A percentile compares a stretch with the other conserved stretches of the same genome.
phyloP scores from a whole-genome alignment of 257 asterid genomes.

The Vinca minor region DNA sequence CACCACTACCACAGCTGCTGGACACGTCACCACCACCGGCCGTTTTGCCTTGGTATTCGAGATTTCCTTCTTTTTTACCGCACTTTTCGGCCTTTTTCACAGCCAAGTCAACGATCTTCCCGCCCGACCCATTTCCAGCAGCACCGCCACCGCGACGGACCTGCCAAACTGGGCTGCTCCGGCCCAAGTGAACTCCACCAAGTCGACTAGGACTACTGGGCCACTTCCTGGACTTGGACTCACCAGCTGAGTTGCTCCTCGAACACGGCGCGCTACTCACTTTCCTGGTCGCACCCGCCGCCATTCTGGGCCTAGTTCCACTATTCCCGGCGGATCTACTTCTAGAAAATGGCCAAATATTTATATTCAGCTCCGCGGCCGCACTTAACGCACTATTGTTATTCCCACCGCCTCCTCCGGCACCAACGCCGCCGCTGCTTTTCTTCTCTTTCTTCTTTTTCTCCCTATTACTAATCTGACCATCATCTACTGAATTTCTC shows the following conservation, averaged over 20 bases:
- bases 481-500: too few species aligned
- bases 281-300: slow-evolving; percentile 39
- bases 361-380: slow-evolving; percentile 84
- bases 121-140: too few species aligned
- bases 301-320: slow-evolving; percentile 51
- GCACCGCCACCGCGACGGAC: slow-evolving; percentile 48
- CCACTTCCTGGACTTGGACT: slow-evolving; percentile 72
- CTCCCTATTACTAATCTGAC: slow-evolving; percentile 26
- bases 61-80: slow-evolving; percentile 17
- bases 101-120: slow-evolving; percentile 6
- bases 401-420: slow-evolving; percentile 12
- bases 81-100: slow-evolving; percentile 29
- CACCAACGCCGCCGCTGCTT: slow-evolving; percentile 18
- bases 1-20: too few species aligned
- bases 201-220: slow-evolving; percentile 72
- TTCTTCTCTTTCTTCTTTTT: slow-evolving; percentile 42
- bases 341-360: slow-evolving; percentile 86
- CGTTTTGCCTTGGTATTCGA: too few species aligned
- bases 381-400: slow-evolving; percentile 26
- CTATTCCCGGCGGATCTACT: slow-evolving; percentile 93
- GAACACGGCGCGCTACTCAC: slow-evolving; percentile 97
- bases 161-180: slow-evolving; percentile 84
- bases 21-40: slow-evolving; percentile 19
- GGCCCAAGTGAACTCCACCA: slow-evolving; percentile 70
- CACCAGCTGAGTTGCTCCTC: slow-evolving; percentile 87